These are phyloP conservation scores for Russula virescens DNA, from an alignment of 768 basidiomycete genomes.

Conservation along the genomic window DNA sequence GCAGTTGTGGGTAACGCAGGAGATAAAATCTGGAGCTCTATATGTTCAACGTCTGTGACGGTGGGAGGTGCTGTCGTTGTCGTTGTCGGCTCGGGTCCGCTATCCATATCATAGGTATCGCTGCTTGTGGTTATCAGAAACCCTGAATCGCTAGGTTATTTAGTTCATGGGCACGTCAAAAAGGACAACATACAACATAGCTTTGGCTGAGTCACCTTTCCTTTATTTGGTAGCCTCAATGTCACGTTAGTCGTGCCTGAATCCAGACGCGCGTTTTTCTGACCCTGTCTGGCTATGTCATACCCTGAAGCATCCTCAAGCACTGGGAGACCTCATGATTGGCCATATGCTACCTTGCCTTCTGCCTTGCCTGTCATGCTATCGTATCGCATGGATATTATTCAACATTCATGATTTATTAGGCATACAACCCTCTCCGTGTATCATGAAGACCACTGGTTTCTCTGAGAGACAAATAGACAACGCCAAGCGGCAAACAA, in stretches of 20 bases:
- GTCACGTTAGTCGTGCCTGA: too few relatives aligned
- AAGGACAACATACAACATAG: too few relatives aligned
- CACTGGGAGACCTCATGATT: too few relatives aligned
- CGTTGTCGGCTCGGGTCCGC: neutral
- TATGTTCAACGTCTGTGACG: neutral
- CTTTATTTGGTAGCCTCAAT: too few relatives aligned
- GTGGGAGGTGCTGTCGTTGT: neutral
- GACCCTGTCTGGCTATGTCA: too few relatives aligned
- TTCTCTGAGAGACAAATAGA: neutral
- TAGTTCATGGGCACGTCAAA: neutral
- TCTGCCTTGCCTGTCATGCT: too few relatives aligned
- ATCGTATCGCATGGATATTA: too few relatives aligned
- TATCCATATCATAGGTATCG: neutral
- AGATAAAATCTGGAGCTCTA: neutral
- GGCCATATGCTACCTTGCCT: too few relatives aligned
- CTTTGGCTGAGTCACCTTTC: too few relatives aligned
- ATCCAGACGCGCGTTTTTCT: too few relatives aligned
- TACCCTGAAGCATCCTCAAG: too few relatives aligned
- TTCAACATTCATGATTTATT: neutral
- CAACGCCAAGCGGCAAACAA: conserved; percentile 3
- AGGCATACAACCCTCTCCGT: neutral
- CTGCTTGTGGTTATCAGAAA: neutral
- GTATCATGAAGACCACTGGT: neutral
- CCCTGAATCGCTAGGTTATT: neutral
- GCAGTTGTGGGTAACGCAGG: neutral